Percentiles rank a stretch among this genome's conserved stretches.
phyloP scores from a whole-genome alignment of 805 yeast species.

The Saccharomycopsis sp. region DNA sequence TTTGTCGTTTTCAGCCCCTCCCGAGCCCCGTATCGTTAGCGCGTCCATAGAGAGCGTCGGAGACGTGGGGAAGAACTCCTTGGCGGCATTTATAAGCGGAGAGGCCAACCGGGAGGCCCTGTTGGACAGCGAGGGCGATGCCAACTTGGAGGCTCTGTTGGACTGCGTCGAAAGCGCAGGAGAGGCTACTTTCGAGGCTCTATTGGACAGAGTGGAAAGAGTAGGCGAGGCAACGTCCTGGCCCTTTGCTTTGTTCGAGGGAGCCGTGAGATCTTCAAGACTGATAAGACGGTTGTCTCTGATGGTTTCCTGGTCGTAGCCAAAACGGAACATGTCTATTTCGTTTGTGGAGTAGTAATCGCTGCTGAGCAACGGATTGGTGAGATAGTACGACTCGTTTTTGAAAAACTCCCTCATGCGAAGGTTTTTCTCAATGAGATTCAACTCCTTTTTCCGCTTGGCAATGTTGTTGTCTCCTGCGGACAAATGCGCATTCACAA shows the following conservation, averaged over 20 bases:
- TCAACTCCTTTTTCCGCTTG: constrained; percentile 39
- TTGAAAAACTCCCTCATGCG: constrained; percentile 23
- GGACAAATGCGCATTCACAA: constrained; percentile 48
- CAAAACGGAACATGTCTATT: constrained; percentile 13
- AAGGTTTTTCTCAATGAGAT: constrained; percentile 31
- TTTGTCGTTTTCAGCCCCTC: constrained; percentile 15
- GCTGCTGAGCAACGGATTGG: constrained; percentile 11
- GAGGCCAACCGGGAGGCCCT: constrained; percentile 10
- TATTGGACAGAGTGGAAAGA: neutral
- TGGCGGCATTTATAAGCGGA: constrained; percentile 3
- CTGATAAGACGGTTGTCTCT: constrained; percentile 11
- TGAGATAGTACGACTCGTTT: constrained; percentile 10
- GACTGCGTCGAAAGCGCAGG: constrained; percentile 4
- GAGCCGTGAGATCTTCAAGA: constrained; percentile 15
- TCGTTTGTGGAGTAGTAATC: constrained; percentile 8
- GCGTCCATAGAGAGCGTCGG: constrained; percentile 8
- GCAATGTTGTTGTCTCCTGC: constrained; percentile 40
- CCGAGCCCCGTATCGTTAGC: neutral
- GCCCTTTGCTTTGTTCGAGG: neutral
- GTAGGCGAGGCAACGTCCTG: neutral
- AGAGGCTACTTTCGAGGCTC: neutral
- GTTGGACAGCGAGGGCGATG: constrained; percentile 14
- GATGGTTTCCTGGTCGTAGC: constrained; percentile 18
- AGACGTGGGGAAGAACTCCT: constrained; percentile 1
- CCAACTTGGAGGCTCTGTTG: constrained; percentile 7